These are phyloP conservation scores for Herpotrichia juniperi DNA, from an alignment of 2,329 filamentous ascomycete genomes.

Conservation along the genomic window DNA sequence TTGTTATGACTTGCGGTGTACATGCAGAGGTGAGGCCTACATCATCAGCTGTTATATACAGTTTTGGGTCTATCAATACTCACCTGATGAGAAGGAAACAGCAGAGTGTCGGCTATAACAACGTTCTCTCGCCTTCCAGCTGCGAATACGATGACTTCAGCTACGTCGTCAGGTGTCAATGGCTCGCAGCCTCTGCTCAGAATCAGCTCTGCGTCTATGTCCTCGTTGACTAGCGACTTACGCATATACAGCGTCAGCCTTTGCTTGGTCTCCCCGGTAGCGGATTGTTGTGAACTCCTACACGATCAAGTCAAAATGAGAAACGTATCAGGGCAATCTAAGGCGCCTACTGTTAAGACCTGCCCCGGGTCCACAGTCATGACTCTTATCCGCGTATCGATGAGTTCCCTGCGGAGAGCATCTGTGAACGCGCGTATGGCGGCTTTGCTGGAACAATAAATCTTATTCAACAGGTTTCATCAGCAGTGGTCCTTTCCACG, in stretches of 20 bases:
- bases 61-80: conserved; percentile 23
- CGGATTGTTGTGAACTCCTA: conserved; percentile 81
- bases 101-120: conserved; percentile 80
- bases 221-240: conserved; percentile 11
- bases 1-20: conserved; percentile 6
- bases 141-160: conserved; percentile 85
- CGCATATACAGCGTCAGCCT: conserved; percentile 86
- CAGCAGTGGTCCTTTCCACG: neutral
- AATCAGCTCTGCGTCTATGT: conserved; percentile 10
- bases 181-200: conserved; percentile 64
- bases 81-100: conserved; percentile 87
- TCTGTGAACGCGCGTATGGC: conserved; percentile 84
- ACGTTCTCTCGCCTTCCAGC: conserved; percentile 84
- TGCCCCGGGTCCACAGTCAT: conserved; percentile 90
- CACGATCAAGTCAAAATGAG: neutral
- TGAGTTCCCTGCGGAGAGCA: conserved; percentile 77
- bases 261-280: conserved; percentile 82
- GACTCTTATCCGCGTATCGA: conserved; percentile 76
- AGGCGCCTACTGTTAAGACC: conserved; percentile 69
- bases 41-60: neutral
- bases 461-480: conserved; percentile 7
- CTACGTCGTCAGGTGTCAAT: conserved; percentile 84
- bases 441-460: conserved; percentile 89
- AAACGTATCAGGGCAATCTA: no score
- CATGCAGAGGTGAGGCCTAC: conserved; percentile 9